phyloP scores from a whole-genome alignment of 2,329 filamentous ascomycete species.

The Chaetomium sp. region DNA sequence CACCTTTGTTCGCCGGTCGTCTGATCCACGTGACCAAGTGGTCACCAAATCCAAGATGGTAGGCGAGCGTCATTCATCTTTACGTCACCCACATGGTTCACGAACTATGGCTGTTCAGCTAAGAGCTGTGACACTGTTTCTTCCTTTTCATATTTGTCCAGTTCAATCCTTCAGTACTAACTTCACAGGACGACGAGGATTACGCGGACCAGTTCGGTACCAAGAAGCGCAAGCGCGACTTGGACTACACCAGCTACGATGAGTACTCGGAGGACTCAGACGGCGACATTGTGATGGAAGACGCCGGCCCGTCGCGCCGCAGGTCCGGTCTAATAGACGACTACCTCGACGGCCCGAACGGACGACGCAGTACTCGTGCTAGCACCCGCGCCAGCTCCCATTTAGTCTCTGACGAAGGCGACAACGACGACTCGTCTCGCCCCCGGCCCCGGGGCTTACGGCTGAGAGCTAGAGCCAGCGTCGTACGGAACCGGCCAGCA shows the following conservation, averaged over 20 bases:
- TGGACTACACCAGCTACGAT: constrained; percentile 10
- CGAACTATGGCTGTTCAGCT: no score
- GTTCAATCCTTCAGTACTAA: not conserved
- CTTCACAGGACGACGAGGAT: constrained; percentile 7
- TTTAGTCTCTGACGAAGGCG: constrained; percentile 15
- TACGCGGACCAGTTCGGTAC: constrained; percentile 3
- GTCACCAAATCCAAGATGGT: no score
- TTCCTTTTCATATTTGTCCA: not conserved
- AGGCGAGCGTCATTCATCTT: no score
- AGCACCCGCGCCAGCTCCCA: constrained; percentile 16
- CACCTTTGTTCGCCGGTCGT: no score
- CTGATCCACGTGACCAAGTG: no score
- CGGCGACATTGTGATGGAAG: constrained; percentile 10
- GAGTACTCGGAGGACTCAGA: constrained; percentile 6
- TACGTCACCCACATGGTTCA: no score
- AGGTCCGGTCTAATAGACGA: constrained; percentile 4
- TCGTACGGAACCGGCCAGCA: not conserved
- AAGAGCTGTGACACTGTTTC: no score
- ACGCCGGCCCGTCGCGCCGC: constrained; percentile 3
- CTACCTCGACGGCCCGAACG: not conserved
- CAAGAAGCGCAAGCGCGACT: constrained; percentile 16
- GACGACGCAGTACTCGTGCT: constrained; percentile 13
- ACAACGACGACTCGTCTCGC: not conserved
- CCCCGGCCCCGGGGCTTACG: constrained; percentile 1
- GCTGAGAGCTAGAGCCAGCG: constrained; percentile 5